Evolutionary conservation across 208 protist genomes (phyloP).

Genomic region (Wallacemonas sp.): DNA sequence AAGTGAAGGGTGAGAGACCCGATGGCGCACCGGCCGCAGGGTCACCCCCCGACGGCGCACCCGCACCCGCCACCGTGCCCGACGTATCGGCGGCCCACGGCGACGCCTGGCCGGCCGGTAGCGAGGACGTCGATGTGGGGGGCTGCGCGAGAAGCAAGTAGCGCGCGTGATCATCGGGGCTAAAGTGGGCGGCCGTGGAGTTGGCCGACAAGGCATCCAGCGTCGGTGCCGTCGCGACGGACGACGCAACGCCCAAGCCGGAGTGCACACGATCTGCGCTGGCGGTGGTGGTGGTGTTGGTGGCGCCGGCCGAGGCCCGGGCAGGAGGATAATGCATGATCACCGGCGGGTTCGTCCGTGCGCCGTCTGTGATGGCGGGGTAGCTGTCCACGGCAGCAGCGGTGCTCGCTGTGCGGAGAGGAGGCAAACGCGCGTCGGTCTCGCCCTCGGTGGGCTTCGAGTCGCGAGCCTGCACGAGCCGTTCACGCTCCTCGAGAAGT

Average conservation of each 20-base stretch:
- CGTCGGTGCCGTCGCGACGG: neutral
- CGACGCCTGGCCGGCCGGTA: neutral
- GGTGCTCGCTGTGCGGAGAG: no score
- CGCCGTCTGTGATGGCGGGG: neutral
- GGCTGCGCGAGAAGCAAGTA: conserved; percentile 10
- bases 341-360: neutral
- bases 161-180: conserved; percentile 5
- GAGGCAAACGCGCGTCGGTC: no score
- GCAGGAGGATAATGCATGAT: conserved; percentile 4
- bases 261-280: neutral
- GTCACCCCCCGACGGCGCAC: neutral
- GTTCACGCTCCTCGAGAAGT: neutral
- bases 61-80: neutral
- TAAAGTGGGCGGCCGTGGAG: conserved; percentile 1
- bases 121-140: neutral
- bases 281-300: neutral
- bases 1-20: neutral
- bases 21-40: no score
- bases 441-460: no score
- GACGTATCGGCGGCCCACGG: neutral
- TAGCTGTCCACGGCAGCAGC: neutral
- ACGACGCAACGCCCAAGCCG: neutral
- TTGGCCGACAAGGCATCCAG: neutral
- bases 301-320: neutral
- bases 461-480: neutral